Evolutionary conservation across 805 yeast species (phyloP).

Genomic region (Suhomyces kilbournensis): DNA sequence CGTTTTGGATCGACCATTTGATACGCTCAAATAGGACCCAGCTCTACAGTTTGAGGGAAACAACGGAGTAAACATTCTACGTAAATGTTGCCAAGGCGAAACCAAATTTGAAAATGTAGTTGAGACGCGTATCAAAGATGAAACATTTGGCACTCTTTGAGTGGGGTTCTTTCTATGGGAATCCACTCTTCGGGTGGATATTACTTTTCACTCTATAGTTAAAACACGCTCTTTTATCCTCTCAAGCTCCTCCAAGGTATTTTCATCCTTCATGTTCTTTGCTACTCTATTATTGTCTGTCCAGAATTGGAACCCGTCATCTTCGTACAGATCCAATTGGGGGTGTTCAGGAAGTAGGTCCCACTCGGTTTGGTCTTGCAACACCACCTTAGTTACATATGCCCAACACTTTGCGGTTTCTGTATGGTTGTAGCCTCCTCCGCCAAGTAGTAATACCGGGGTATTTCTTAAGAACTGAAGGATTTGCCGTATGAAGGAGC

Average conservation of each 20-base stretch:
- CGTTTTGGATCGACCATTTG: no score
- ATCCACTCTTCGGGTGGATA: no score
- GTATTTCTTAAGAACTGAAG: conserved; percentile 13
- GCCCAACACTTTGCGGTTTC: conserved; percentile 66
- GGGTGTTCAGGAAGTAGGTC: conserved; percentile 53
- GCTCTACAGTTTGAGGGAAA: no score
- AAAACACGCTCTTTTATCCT: conserved; percentile 13
- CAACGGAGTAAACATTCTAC: no score
- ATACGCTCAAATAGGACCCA: no score
- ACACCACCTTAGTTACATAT: conserved; percentile 30
- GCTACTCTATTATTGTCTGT: conserved; percentile 23
- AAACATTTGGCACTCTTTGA: no score
- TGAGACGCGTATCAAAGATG: no score
- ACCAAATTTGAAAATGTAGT: no score
- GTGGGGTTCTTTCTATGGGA: no score
- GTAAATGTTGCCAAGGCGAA: no score
- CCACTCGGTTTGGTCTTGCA: conserved; percentile 27
- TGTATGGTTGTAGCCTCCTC: conserved; percentile 70
- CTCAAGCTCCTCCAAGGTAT: conserved; percentile 23
- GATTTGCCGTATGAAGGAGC: conserved; percentile 31
- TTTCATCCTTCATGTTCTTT: conserved; percentile 29
- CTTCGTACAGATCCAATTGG: conserved; percentile 38
- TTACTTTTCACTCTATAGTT: not conserved
- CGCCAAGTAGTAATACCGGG: conserved; percentile 59
- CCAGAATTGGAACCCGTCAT: conserved; percentile 52